phyloP scores from a whole-genome alignment of 192 early-diverging fungal genomes.

The Powellomyces hirtus region DNA sequence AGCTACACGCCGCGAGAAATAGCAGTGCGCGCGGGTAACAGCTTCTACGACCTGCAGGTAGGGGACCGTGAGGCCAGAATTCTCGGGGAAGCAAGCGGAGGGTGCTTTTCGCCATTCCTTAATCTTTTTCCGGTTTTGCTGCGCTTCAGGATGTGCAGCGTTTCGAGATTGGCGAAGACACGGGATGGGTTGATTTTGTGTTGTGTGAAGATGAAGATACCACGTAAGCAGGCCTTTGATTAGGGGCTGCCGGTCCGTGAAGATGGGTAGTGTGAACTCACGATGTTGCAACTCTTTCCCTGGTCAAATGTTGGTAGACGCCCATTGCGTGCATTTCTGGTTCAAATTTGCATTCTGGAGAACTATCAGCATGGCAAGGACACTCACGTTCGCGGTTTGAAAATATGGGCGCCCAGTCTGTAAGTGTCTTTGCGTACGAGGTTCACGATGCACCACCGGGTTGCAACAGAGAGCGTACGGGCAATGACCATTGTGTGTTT shows the following conservation, averaged over 20 bases:
- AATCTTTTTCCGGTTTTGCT: background rate
- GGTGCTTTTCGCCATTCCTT: background rate
- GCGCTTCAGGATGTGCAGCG: constrained; percentile 34
- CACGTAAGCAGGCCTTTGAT: too few species aligned
- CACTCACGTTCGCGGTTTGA: constrained; percentile 76
- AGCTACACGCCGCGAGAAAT: constrained; percentile 74
- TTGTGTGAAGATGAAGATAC: constrained; percentile 43
- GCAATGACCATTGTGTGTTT: background rate
- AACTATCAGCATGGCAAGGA: constrained; percentile 85
- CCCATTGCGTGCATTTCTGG: constrained; percentile 57
- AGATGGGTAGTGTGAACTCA: background rate
- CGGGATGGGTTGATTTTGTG: constrained; percentile 69
- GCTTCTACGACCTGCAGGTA: constrained; percentile 63
- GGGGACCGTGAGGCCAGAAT: constrained; percentile 16
- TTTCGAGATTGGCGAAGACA: constrained; percentile 55
- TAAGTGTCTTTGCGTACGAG: constrained; percentile 35
- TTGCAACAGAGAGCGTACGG: too few species aligned
- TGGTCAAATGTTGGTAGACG: background rate
- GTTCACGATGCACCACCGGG: background rate
- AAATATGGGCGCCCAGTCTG: constrained; percentile 57
- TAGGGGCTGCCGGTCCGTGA: too few species aligned
- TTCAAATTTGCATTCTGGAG: constrained; percentile 68
- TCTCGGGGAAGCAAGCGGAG: background rate
- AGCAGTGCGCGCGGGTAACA: constrained; percentile 66
- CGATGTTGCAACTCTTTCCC: constrained; percentile 1